These are phyloP conservation scores for Fistulifera pelliculosa DNA, from an alignment of 108 stramenopile species.

Conservation along the genomic window DNA sequence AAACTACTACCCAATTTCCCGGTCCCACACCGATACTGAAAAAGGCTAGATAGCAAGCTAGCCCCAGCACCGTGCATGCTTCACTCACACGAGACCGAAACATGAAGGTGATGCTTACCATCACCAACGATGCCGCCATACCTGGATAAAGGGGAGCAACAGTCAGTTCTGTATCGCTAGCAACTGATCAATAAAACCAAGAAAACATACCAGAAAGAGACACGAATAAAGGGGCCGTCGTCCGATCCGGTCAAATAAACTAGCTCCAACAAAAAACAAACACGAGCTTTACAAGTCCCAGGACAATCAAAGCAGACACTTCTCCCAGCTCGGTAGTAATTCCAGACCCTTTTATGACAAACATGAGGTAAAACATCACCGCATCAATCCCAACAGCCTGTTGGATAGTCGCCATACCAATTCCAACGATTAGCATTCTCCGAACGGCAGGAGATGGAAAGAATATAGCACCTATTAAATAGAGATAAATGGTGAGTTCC, in stretches of 20 bases:
- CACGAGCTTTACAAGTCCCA: conserved; percentile 44
- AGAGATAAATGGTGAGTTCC: too few species aligned
- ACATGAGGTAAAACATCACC: conserved; percentile 52
- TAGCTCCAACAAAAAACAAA: conserved; percentile 31
- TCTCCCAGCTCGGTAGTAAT: conserved; percentile 21
- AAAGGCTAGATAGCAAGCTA: conserved; percentile 41
- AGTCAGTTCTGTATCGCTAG: conserved; percentile 3
- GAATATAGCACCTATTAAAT: too few species aligned
- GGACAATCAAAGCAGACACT: conserved; percentile 20
- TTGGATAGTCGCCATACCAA: conserved; percentile 50
- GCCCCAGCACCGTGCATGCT: conserved; percentile 25
- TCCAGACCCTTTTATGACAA: conserved; percentile 38
- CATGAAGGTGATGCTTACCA: conserved; percentile 7
- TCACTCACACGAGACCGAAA: conserved; percentile 3
- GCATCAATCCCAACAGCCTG: conserved; percentile 67
- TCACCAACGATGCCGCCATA: conserved; percentile 5
- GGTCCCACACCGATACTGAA: conserved; percentile 64
- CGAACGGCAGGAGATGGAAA: conserved; percentile 42
- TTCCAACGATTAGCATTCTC: conserved; percentile 60
- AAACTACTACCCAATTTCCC: conserved; percentile 50
- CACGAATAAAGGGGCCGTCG: conserved; percentile 45
- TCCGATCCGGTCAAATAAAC: conserved; percentile 43
- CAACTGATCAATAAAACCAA: conserved; percentile 10
- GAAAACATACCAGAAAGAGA: conserved; percentile 21
- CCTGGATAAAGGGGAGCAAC: conserved; percentile 5